phyloP scores from a whole-genome alignment of 78 protist species.

The Dictyostelium purpureum region DNA sequence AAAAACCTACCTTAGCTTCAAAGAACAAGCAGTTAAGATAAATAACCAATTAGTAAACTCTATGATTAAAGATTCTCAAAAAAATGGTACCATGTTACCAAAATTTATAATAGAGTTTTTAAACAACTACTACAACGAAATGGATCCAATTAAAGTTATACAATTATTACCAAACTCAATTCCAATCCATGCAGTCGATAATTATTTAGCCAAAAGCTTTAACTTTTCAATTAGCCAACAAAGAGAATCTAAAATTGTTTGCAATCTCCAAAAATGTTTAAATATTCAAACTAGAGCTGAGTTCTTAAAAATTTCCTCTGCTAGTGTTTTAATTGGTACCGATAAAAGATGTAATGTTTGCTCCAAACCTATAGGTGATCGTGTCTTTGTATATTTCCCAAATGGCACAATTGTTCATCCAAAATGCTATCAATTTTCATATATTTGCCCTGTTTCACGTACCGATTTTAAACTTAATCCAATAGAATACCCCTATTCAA shows the following conservation, averaged over 20 bases:
- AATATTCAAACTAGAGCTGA: conserved; percentile 16
- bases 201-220: conserved; percentile 11
- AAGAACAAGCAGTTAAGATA: neutral
- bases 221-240: conserved; percentile 27
- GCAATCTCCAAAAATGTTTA: conserved; percentile 31
- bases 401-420: conserved; percentile 61
- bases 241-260: conserved; percentile 64
- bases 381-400: conserved; percentile 69
- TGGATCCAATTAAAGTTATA: conserved; percentile 73
- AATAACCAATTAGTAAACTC: neutral
- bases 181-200: neutral
- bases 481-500: conserved; percentile 3
- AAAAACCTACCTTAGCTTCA: conserved; percentile 24
- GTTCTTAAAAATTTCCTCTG: neutral
- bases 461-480: conserved; percentile 43
- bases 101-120: conserved; percentile 36
- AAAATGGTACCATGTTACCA: neutral
- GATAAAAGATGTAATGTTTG: conserved; percentile 61
- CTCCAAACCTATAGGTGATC: conserved; percentile 57
- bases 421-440: conserved; percentile 30
- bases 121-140: conserved; percentile 38
- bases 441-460: conserved; percentile 40
- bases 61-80: neutral
- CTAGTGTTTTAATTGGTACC: neutral
- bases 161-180: conserved; percentile 9